phyloP scores from a whole-genome alignment of 352 stramenopile genomes.

The Globisporangium nodosum region DNA sequence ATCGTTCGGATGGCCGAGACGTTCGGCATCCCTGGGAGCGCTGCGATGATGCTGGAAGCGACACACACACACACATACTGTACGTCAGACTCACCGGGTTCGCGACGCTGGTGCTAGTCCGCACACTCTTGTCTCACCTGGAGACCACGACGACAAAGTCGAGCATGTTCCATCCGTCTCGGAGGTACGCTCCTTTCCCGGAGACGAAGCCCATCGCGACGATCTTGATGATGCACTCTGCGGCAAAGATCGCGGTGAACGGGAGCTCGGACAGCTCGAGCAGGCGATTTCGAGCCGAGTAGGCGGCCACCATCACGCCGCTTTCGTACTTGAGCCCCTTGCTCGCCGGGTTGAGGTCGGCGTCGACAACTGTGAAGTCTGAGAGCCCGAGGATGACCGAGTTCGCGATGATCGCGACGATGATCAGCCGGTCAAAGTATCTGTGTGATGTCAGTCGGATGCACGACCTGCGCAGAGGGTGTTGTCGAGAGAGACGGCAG shows the following conservation, averaged over 20 bases:
- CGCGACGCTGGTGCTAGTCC: too few species aligned
- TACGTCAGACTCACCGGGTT: neutral
- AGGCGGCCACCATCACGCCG: constrained; percentile 28
- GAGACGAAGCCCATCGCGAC: constrained; percentile 75
- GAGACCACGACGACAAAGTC: constrained; percentile 91
- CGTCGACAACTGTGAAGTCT: constrained; percentile 76
- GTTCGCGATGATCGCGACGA: constrained; percentile 82
- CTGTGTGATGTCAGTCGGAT: constrained; percentile 42
- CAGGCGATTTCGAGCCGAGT: constrained; percentile 49
- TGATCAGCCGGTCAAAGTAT: constrained; percentile 84
- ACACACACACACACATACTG: constrained; percentile 1
- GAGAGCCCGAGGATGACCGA: constrained; percentile 84
- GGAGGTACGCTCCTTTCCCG: constrained; percentile 62
- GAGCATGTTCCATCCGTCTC: constrained; percentile 88
- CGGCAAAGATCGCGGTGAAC: constrained; percentile 87
- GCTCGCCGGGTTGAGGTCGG: constrained; percentile 53
- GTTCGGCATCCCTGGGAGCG: constrained; percentile 63
- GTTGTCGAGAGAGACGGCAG: constrained; percentile 32
- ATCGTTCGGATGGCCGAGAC: constrained; percentile 83
- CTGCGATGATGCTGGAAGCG: constrained; percentile 33
- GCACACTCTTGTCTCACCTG: constrained; percentile 29
- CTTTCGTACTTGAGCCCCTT: constrained; percentile 28
- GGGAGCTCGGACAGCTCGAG: constrained; percentile 70
- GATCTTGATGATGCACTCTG: constrained; percentile 90
- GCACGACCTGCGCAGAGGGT: constrained; percentile 43